These are phyloP conservation scores for Phaeophleospora eucalypticola DNA, from an alignment of 2,329 filamentous ascomycete genomes.

Conservation along the genomic window DNA sequence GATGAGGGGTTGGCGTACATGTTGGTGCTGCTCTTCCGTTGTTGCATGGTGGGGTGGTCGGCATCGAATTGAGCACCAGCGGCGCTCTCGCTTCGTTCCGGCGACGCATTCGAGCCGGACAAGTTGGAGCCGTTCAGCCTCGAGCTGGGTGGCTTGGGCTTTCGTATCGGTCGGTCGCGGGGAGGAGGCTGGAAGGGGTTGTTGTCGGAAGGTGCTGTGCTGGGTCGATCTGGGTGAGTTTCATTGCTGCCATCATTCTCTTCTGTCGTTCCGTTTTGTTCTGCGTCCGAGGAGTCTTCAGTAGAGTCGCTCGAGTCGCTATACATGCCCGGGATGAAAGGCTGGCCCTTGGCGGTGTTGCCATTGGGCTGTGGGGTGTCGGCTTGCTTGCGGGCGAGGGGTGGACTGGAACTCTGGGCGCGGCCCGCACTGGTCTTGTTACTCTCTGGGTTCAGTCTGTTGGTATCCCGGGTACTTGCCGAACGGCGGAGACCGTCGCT, in stretches of 20 bases:
- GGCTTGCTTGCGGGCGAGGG: constrained; percentile 2
- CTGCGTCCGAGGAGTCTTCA: constrained; percentile 19
- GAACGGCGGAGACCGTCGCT: constrained; percentile 50
- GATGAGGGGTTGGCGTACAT: constrained; percentile 30
- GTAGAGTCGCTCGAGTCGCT: constrained; percentile 17
- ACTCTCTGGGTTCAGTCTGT: constrained; percentile 25
- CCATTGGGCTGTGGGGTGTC: background rate
- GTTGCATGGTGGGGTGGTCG: constrained; percentile 25
- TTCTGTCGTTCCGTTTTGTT: constrained; percentile 9
- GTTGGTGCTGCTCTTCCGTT: constrained; percentile 29
- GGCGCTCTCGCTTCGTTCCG: constrained; percentile 5
- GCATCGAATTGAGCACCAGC: constrained; percentile 16
- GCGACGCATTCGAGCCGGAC: constrained; percentile 1
- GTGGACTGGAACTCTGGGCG: constrained; percentile 11
- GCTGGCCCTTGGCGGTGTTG: constrained; percentile 5
- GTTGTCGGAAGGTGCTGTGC: constrained; percentile 10
- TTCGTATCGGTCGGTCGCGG: constrained; percentile 28
- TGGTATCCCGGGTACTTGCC: constrained; percentile 48
- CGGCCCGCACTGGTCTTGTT: constrained; percentile 26
- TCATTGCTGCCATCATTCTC: constrained; percentile 9
- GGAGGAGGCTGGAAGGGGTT: constrained; percentile 3
- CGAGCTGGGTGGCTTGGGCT: constrained; percentile 29
- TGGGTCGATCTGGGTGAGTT: constrained; percentile 12
- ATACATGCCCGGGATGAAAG: constrained; percentile 11
- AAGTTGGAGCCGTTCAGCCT: constrained; percentile 23